phyloP scores from a whole-genome alignment of 2,329 filamentous ascomycete species.

The Fonsecaea pugnacius region DNA sequence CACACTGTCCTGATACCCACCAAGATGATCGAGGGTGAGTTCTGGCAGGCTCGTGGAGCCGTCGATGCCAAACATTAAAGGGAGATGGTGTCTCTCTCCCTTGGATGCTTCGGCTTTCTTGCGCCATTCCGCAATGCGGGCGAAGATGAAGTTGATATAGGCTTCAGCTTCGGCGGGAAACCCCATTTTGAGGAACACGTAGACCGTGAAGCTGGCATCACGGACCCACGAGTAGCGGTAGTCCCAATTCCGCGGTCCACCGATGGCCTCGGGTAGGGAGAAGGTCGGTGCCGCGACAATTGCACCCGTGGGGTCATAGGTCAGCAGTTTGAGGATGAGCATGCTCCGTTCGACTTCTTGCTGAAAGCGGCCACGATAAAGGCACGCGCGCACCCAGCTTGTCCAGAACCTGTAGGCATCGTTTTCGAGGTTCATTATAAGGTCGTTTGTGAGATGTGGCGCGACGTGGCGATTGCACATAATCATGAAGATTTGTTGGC shows the following conservation, averaged over 20 bases:
- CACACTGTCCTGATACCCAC: constrained; percentile 71
- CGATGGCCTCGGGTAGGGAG: constrained; percentile 74
- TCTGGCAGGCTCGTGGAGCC: constrained; percentile 77
- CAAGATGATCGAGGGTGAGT: constrained; percentile 68
- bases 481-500: constrained; percentile 32
- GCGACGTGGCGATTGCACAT: constrained; percentile 29
- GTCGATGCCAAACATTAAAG: constrained; percentile 81
- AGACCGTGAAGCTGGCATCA: constrained; percentile 77
- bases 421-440: constrained; percentile 55
- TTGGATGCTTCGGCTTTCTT: constrained; percentile 57
- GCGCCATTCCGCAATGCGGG: constrained; percentile 68
- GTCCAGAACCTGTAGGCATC: constrained; percentile 74
- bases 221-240: constrained; percentile 72
- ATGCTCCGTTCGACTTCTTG: constrained; percentile 73
- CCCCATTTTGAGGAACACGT: constrained; percentile 74
- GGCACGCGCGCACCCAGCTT: constrained; percentile 72
- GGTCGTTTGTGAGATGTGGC: constrained; percentile 29
- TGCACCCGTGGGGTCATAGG: constrained; percentile 77
- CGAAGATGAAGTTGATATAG: constrained; percentile 78
- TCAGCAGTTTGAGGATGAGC: constrained; percentile 75
- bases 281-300: constrained; percentile 79
- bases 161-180: constrained; percentile 76
- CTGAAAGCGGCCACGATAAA: constrained; percentile 72
- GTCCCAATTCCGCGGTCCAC: constrained; percentile 62
- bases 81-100: constrained; percentile 49